Evolutionary conservation across 306 rosid species (phyloP), one percentile per base, ranked within the genome.

Genomic region (Coriaria nepalensis): DNA sequence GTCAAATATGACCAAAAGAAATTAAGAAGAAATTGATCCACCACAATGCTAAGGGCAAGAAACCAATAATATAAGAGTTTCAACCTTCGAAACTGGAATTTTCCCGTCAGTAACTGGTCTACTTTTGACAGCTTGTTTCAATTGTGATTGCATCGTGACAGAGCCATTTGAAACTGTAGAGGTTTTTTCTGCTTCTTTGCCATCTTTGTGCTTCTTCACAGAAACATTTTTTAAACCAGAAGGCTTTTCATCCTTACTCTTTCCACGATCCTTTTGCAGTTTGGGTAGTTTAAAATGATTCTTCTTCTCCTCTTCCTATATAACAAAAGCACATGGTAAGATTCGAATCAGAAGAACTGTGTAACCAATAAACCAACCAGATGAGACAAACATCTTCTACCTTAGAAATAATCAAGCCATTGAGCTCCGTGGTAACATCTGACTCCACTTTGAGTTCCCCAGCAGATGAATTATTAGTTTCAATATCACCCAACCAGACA

Each of bases 141-240:
- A 10, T 63, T n/a, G 68, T 44, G 77, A 61, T 52, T 50, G 77
- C 36, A 60, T 64, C 57, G 59, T 56, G 40, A 47, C 63, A n/a
- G 73, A 69, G 61, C 88, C 94, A 72, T 82, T 92, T 13, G 84
- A 54, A 64, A 65, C 73, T 64, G 75, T 12, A 63, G 92, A 47
- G 60, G 61, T 38, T 44, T 53, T 71, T 52, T 68, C 68, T 32
- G 53, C 77, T 60, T 50, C 75, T 53, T 81, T 75, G 68, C 78
- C 87, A 50, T 75, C 87, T 69, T 71, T 78, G 72, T 40, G 61
- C 72, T 62, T 78, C 65, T 60, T 78, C 8, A 48, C 53, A 47
- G 65, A 56, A 73, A 49, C 45, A 29, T 35, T 67, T 69, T 55
- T 73, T 9, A 69, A 49, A 58, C 69, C 29, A 20, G 29, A 55